Conservation (phyloP, 805 yeast species). For the Wickerhamomyces queroliae region DNA sequence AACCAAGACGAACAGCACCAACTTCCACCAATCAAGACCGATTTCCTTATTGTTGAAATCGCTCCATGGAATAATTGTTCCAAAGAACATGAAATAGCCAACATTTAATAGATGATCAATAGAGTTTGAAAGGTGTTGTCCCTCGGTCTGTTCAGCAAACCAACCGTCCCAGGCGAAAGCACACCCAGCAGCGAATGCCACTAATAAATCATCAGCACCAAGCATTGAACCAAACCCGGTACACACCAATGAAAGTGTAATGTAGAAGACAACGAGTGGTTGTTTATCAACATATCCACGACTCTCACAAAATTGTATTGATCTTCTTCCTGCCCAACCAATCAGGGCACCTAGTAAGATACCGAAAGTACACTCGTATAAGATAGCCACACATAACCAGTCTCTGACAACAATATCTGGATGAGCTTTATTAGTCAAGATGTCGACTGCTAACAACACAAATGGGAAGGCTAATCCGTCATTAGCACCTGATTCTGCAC, state of each 20-base stretch:
- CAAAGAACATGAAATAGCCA: constrained; percentile 84
- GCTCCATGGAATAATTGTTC: constrained; percentile 87
- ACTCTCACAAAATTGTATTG: constrained; percentile 68
- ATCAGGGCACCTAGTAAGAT: constrained; percentile 64
- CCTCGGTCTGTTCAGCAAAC: constrained; percentile 78
- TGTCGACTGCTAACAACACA: constrained; percentile 61
- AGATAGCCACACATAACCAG: constrained; percentile 70
- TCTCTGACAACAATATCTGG: constrained; percentile 67
- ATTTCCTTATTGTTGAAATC: constrained; percentile 55
- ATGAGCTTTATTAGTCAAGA: constrained; percentile 61
- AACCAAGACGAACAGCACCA: constrained; percentile 70
- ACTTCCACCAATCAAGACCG: constrained; percentile 75
- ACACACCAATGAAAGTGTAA: constrained; percentile 74
- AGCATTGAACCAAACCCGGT: constrained; percentile 86
- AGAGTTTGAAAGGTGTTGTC: constrained; percentile 83
- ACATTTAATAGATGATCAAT: constrained; percentile 78
- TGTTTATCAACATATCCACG: constrained; percentile 75
- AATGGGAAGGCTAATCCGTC: constrained; percentile 97
- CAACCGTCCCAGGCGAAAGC: constrained; percentile 94
- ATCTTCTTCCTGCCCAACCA: constrained; percentile 66
- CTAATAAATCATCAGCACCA: constrained; percentile 86
- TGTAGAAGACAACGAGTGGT: constrained; percentile 79
- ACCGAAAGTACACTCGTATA: constrained; percentile 82
- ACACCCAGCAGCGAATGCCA: constrained; percentile 88
- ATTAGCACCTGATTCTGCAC: constrained; percentile 87